Evolutionary conservation across 2,329 filamentous ascomycete genomes (phyloP), one percentile per base, ranked within the genome.

Genomic region (Colletotrichum godetiae): DNA sequence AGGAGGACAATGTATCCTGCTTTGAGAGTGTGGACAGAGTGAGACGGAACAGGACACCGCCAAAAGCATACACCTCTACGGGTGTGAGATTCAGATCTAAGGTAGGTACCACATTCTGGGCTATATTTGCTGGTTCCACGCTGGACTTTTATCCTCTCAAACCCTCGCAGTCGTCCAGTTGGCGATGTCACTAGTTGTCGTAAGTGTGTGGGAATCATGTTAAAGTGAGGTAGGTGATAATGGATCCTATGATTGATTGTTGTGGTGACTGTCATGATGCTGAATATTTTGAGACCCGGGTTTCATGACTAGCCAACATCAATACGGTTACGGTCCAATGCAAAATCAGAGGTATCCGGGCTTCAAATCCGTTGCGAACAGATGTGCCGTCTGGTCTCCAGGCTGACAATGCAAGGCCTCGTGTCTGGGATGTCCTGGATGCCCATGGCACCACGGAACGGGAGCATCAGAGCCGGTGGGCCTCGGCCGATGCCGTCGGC

Each of bases 401-500:
- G n/a, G n/a, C 19, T 37, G 24, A 4, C 37, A 35, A 24, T 42
- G 62, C 24, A 56, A 56, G 22, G 15, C 5, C n/a, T 37, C 12
- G 22, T 11, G 24, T 12, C 13, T 15, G n/a, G 24, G 37, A 31
- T 46, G 24, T 42, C 4, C 10, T 46, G 35, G 13, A 61, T 27
- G 29, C 31, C 31, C 61, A 29, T 29, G 19, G 61, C 31, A 55
- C 24, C 22, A 64, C 27, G 49, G 60, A 58, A 46, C 55, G 31
- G 42, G 42, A 59, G 7, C 55, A 67, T 33, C 55, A 22, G 55
- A 55, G 58, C 49, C 15, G 64, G 69, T 35, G 70, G 60, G 70
- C 66, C 59, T 73, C 66, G 67, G 67, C 33, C 66, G 37, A 35
- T 64, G 33, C 59, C 60, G 66, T 49, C 70, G 70, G 70, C 66